A percentile compares a stretch with the other conserved stretches of the same genome.
Evolutionary conservation across 495 filamentous ascomycete species (phyloP).

Genomic region (Penicillium pancosmium): DNA sequence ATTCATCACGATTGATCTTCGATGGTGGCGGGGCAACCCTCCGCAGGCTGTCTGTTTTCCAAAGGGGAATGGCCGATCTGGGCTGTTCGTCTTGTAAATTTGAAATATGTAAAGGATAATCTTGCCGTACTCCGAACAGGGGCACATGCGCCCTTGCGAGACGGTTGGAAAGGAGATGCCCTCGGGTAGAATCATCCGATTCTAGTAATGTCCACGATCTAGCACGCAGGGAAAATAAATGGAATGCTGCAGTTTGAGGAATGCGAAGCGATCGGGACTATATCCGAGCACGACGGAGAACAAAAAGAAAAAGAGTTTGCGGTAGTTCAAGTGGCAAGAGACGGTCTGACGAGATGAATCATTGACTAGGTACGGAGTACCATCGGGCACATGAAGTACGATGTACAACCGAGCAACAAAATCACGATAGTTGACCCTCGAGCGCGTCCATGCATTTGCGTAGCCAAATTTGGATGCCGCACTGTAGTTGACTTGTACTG

Average conservation of each 20-base stretch:
- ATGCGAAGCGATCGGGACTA: conserved; percentile 2
- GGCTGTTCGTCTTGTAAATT: background rate
- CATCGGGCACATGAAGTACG: background rate
- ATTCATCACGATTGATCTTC: background rate
- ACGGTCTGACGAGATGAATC: conserved; percentile 2
- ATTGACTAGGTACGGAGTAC: background rate
- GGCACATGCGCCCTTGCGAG: background rate
- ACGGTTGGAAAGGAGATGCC: background rate
- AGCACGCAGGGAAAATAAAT: background rate
- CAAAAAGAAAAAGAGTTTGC: background rate
- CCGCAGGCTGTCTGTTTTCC: background rate
- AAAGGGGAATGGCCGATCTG: conserved; percentile 1
- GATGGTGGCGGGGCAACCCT: conserved; percentile 2
- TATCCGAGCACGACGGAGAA: background rate
- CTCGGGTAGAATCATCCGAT: background rate
- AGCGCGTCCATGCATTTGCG: conserved; percentile 12
- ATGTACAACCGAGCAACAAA: background rate
- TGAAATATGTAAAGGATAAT: background rate
- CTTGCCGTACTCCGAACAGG: background rate
- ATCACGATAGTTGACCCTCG: conserved; percentile 3
- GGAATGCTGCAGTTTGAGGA: conserved; percentile 1
- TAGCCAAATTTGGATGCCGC: conserved; percentile 3
- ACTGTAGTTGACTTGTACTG: conserved; percentile 16
- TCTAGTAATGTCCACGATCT: conserved; percentile 1
- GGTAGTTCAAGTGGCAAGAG: conserved; percentile 1